Percentiles rank a stretch among this genome's conserved stretches.
Evolutionary conservation across 305 asterid genomes (phyloP).

Genomic region (Rubia tinctorum): DNA sequence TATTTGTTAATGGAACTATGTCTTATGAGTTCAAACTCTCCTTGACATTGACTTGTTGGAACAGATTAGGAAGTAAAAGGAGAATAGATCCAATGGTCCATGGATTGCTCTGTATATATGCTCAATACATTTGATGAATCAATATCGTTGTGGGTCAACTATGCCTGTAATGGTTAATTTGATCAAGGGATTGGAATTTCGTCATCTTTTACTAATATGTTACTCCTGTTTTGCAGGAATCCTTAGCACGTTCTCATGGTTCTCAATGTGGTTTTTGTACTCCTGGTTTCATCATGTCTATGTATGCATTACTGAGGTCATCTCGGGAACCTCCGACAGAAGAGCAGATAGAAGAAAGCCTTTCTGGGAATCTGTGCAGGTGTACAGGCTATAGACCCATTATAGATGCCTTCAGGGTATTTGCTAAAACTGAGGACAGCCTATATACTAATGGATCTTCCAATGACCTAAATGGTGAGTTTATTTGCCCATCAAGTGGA

Average conservation of each 20-base stretch:
- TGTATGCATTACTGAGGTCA: constrained; percentile 87
- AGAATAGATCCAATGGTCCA: not conserved
- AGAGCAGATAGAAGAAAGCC: constrained; percentile 84
- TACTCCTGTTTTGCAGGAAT: constrained; percentile 53
- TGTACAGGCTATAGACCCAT: constrained; percentile 98
- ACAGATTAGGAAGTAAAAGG: not conserved
- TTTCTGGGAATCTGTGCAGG: constrained; percentile 94
- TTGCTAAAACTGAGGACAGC: constrained; percentile 71
- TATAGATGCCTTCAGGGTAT: constrained; percentile 83
- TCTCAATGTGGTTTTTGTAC: constrained; percentile 99
- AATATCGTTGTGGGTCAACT: not conserved
- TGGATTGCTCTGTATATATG: not conserved
- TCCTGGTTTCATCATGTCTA: constrained; percentile 96
- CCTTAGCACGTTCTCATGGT: constrained; percentile 82
- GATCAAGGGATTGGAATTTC: not conserved
- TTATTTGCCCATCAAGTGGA: constrained; percentile 92
- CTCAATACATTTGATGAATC: not conserved
- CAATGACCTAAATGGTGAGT: constrained; percentile 38
- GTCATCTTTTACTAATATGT: constrained; percentile 17
- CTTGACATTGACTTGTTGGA: not conserved
- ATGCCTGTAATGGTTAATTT: not conserved
- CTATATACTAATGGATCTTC: constrained; percentile 55
- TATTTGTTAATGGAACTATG: too few relatives aligned
- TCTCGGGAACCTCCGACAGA: constrained; percentile 62
- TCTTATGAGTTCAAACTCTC: too few relatives aligned